Conservation (phyloP, 2,329 filamentous ascomycete species). For the Epichloe hybrida region DNA sequence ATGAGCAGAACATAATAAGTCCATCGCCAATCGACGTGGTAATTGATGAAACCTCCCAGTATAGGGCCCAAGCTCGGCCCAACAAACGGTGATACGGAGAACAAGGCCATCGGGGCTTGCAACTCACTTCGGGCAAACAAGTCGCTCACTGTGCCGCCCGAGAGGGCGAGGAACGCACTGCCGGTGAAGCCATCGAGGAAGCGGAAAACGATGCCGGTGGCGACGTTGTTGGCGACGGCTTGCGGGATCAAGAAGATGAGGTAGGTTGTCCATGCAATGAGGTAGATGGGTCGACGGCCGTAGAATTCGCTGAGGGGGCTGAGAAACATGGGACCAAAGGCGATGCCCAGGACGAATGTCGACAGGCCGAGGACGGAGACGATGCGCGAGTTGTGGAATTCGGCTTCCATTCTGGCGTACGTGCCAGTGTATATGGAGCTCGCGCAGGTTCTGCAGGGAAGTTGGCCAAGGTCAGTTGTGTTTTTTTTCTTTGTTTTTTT, state of each 20-base stretch:
- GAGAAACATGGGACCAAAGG: constrained; percentile 48
- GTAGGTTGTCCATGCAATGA: constrained; percentile 60
- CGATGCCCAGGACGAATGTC: constrained; percentile 65
- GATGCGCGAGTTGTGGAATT: constrained; percentile 58
- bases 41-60: constrained; percentile 72
- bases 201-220: constrained; percentile 62
- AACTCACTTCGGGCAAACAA: constrained; percentile 57
- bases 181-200: constrained; percentile 67
- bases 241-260: constrained; percentile 70
- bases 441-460: constrained; percentile 51
- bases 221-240: constrained; percentile 68
- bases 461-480: neutral
- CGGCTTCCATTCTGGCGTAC: constrained; percentile 60
- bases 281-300: constrained; percentile 69
- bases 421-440: constrained; percentile 84
- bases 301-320: constrained; percentile 64
- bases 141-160: constrained; percentile 76
- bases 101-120: constrained; percentile 73
- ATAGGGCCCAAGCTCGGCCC: constrained; percentile 47
- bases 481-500: no score
- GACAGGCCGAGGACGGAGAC: constrained; percentile 72
- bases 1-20: constrained; percentile 77
- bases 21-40: constrained; percentile 63
- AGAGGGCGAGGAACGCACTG: constrained; percentile 56
- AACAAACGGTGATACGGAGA: constrained; percentile 51